Percentiles rank a stretch among this genome's conserved stretches.
These are phyloP conservation scores for Colletotrichum musae DNA, from an alignment of 2,329 filamentous ascomycete species.

Conservation along the genomic window DNA sequence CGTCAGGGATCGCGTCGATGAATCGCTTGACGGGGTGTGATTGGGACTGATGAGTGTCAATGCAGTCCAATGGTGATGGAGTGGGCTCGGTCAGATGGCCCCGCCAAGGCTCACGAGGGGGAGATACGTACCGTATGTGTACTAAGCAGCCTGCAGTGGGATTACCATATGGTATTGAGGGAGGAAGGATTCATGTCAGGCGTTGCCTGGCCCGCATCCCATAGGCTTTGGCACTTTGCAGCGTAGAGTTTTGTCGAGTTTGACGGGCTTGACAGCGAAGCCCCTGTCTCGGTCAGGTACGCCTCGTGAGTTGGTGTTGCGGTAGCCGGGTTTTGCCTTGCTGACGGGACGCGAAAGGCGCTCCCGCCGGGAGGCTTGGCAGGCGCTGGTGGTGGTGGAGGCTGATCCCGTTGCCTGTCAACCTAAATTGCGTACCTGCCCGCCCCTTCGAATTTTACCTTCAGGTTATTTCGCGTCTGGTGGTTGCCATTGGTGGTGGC, in stretches of 20 bases:
- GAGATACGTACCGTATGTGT: not conserved
- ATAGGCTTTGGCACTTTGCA: not conserved
- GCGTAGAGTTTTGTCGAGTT: conserved; percentile 2
- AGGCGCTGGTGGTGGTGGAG: too few species aligned
- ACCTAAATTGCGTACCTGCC: too few species aligned
- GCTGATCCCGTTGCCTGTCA: too few species aligned
- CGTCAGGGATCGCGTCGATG: conserved; percentile 33
- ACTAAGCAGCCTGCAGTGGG: not conserved
- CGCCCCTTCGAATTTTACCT: too few species aligned
- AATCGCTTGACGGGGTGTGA: conserved; percentile 18
- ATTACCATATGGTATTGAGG: too few species aligned
- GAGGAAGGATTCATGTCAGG: not conserved
- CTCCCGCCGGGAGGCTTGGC: too few species aligned
- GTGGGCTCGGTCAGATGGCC: not conserved
- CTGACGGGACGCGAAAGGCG: not conserved
- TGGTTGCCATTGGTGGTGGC: too few species aligned
- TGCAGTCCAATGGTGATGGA: conserved; percentile 11
- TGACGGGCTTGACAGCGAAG: conserved; percentile 22
- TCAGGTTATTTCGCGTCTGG: too few species aligned
- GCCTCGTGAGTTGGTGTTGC: conserved; percentile 27
- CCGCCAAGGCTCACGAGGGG: too few species aligned
- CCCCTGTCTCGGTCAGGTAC: conserved; percentile 33
- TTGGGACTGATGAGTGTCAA: conserved; percentile 34
- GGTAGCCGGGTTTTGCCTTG: conserved; percentile 24
- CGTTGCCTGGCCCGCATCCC: not conserved